phyloP scores from a whole-genome alignment of 176 grass and related monocot species.

The Neostapfia colusana region DNA sequence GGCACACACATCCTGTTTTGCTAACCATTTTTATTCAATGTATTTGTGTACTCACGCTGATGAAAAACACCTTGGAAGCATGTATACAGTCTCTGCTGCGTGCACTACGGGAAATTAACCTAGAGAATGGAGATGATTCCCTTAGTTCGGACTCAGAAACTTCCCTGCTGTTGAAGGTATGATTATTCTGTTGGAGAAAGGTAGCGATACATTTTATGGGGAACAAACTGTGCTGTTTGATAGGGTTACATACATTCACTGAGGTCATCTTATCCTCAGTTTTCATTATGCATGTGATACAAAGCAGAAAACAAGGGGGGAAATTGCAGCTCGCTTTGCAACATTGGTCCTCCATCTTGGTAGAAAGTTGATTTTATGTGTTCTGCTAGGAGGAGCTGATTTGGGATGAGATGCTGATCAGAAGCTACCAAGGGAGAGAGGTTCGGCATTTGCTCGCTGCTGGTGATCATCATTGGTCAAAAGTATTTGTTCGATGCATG shows the following conservation, averaged over 20 bases:
- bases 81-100: constrained; percentile 59
- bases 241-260: constrained; percentile 1
- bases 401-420: constrained; percentile 80
- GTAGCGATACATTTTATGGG: constrained; percentile 7
- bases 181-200: background rate
- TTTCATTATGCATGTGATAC: constrained; percentile 14
- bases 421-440: constrained; percentile 79
- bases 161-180: constrained; percentile 56
- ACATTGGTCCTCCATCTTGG: constrained; percentile 10
- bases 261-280: constrained; percentile 3
- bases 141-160: constrained; percentile 39
- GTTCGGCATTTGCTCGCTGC: constrained; percentile 28
- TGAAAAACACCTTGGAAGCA: constrained; percentile 16
- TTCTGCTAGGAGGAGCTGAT: constrained; percentile 67
- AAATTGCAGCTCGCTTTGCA: constrained; percentile 16
- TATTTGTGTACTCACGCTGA: background rate
- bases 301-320: constrained; percentile 4
- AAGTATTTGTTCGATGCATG: constrained; percentile 6
- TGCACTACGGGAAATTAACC: constrained; percentile 43
- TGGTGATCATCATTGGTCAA: background rate
- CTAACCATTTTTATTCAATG: background rate
- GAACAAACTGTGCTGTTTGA: constrained; percentile 8
- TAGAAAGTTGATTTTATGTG: constrained; percentile 21
- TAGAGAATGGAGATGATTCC: constrained; percentile 31
- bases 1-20: background rate